Evolutionary conservation across 208 protist species (phyloP), one percentile per base, ranked within the genome.

Genomic region (Acanthamoeba culbertsoni): DNA sequence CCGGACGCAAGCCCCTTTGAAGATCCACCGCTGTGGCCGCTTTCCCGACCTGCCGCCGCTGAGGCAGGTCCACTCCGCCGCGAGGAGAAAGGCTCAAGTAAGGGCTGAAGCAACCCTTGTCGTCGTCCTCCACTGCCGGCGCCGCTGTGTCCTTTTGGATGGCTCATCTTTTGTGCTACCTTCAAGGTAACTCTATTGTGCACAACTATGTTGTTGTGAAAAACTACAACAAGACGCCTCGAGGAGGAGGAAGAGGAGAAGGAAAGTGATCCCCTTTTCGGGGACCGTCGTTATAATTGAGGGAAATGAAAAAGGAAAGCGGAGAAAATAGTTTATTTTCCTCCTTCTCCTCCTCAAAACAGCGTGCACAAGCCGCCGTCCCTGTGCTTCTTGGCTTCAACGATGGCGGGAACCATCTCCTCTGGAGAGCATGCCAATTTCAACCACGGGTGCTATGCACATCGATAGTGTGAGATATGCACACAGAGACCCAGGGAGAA

Each of bases 331-430:
- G 23, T 59, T 2, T 59, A 59, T 23, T 23, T 59, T 2, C 12
- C 23, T 2, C 2, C 1, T 59, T 23, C 3, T 3, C 53, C 28
- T 2, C 26, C 2, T 62, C 28, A 88, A 55, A 89, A 89, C 14
- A 89, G 79, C 6, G 62, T 12, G 31, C 79, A 89, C 23, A 65
- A 48, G 40, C 51, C 53, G 4, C 79, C 79, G 3, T 89, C 51
- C 3, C 79, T 8, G 6, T 63, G 79, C 53, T 89, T 89, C 79
- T 89, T 89, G 48, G 53, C 53, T 48, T 89, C 79, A 8, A 45
- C 46, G 5, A 89, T 89, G 51, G 53, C 45, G 0, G 79, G 79
- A 16, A 89, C 42, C 35, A 89, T 26, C 23, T 89, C 79, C 53
- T 57, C 79, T 4, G 79, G 79, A 18, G 51, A 42, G 40, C 79